Conservation (phyloP, 176 grass and related monocot genomes). For the Carex littledalei region DNA sequence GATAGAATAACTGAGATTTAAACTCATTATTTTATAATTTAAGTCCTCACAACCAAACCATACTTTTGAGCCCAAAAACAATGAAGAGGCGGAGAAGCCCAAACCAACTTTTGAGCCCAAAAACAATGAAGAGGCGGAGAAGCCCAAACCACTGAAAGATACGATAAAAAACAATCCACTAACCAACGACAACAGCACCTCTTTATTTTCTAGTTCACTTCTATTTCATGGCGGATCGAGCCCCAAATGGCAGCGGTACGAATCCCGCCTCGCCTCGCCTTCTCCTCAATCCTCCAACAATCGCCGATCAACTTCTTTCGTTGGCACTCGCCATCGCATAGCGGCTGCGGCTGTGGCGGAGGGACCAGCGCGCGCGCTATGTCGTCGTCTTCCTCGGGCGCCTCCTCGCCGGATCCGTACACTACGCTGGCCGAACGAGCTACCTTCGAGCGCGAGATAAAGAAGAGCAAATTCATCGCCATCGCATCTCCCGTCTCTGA, state of each 20-base stretch:
- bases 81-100: not conserved
- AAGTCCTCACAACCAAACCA: no score
- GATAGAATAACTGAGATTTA: no score
- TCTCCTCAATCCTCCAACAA: not conserved
- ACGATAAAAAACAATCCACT: not conserved
- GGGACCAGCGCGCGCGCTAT: conserved; percentile 25
- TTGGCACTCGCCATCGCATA: conserved; percentile 16
- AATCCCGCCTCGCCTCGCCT: not conserved
- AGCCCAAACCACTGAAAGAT: not conserved
- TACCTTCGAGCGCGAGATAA: conserved; percentile 38
- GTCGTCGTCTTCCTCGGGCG: conserved; percentile 25
- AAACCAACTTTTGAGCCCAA: not conserved
- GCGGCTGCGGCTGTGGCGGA: conserved; percentile 7
- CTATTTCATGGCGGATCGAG: conserved; percentile 36
- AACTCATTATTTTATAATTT: no score
- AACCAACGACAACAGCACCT: not conserved
- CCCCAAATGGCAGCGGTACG: conserved; percentile 14
- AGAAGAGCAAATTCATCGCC: conserved; percentile 47
- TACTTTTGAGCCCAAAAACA: not conserved
- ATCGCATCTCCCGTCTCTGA: conserved; percentile 32
- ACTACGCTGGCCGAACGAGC: conserved; percentile 28
- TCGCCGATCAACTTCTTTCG: not conserved
- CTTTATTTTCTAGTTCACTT: conserved; percentile 36
- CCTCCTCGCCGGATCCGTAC: conserved; percentile 26
- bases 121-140: not conserved